Base-by-base conservation (phyloP, 345 rosid species). In the Fremontodendron californicum region DNA sequence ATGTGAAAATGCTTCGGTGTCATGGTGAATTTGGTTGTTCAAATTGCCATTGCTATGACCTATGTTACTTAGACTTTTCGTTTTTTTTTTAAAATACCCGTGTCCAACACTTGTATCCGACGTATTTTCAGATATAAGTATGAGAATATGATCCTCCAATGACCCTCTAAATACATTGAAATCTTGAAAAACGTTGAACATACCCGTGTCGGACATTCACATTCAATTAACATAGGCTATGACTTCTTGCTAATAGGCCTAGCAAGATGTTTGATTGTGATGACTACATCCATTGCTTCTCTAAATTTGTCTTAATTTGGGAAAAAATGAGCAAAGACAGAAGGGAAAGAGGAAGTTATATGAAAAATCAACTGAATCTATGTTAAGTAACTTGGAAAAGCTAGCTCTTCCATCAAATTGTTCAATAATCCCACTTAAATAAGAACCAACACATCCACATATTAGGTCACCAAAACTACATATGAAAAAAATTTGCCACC, bases 391-490 rank as follows among this genome's bases (percentile, higher is more conserved):
- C 19, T 16, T 42, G 72, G 51, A 31, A 71, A 49, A 48, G 58
- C 58, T 19, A 9, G 48, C 15, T 65, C 29, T 64, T 37, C 11
- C 48, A 65, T 65, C 45, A 64, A 0, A 37, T 37, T 64, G 69
- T 64, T 37, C 71, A 67, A 40, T 42, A 23, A 42, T 25, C 11
- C 6, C 71, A 21, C 51, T 37, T 19, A 18, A 63, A 2, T 46
- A 61, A 33, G 45, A 19, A 4, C 12, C 18, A 63, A n/a, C 35
- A 43, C 27, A 37, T 21, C 31, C 33, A 33, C 6, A 37, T 12
- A 37, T 37, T 68, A 39, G n/a, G 63, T 72, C 27, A 68, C 8
- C 58, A 58, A 78, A 78, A 77, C 54, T 51, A 31, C 40, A 71
- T 25, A 18, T 5, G 2, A 49, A 18, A 48, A 51, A 71, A 63